Evolutionary conservation across 1,139 yeast genomes (phyloP).

Genomic region (Kodamaea arcana): DNA sequence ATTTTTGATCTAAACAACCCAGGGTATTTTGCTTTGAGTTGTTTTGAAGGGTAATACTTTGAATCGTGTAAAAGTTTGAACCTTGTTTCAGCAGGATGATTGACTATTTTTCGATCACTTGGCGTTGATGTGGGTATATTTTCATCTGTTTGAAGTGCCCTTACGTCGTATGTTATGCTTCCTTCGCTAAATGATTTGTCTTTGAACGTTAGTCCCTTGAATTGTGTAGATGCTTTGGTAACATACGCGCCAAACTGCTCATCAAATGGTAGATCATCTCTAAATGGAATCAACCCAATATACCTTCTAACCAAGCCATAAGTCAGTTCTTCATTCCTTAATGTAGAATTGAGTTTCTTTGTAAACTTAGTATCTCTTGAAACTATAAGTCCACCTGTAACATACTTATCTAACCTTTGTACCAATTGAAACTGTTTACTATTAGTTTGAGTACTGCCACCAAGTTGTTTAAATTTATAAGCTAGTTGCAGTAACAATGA

Average conservation of each 20-base stretch:
- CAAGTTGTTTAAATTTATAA: slow-evolving; percentile 10
- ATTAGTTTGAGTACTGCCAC: slow-evolving; percentile 8
- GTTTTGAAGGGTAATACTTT: slow-evolving; percentile 5
- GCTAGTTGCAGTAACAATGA: slow-evolving; percentile 15
- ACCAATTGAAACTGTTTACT: slow-evolving; percentile 15
- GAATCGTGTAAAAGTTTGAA: slow-evolving; percentile 14
- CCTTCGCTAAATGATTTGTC: slow-evolving; percentile 9
- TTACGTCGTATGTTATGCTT: slow-evolving; percentile 13
- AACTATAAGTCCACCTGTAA: slow-evolving; percentile 23
- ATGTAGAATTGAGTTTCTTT: slow-evolving; percentile 10
- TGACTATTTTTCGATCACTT: neutral
- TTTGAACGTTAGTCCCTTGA: slow-evolving; percentile 8
- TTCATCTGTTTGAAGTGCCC: slow-evolving; percentile 11
- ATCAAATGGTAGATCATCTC: slow-evolving; percentile 2
- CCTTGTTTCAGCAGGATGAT: slow-evolving; percentile 14
- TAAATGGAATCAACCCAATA: slow-evolving; percentile 17
- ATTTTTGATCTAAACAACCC: slow-evolving; percentile 10
- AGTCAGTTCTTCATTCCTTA: slow-evolving; percentile 7
- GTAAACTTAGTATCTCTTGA: slow-evolving; percentile 18
- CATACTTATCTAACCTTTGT: slow-evolving; percentile 22
- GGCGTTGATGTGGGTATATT: slow-evolving; percentile 1
- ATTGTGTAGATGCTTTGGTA: neutral
- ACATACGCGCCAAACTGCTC: slow-evolving; percentile 4
- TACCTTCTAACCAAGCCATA: slow-evolving; percentile 15
- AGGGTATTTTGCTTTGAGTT: slow-evolving; percentile 11